These are phyloP conservation scores for Sistotremastrum suecicum DNA, from an alignment of 768 basidiomycete species.

Conservation along the genomic window DNA sequence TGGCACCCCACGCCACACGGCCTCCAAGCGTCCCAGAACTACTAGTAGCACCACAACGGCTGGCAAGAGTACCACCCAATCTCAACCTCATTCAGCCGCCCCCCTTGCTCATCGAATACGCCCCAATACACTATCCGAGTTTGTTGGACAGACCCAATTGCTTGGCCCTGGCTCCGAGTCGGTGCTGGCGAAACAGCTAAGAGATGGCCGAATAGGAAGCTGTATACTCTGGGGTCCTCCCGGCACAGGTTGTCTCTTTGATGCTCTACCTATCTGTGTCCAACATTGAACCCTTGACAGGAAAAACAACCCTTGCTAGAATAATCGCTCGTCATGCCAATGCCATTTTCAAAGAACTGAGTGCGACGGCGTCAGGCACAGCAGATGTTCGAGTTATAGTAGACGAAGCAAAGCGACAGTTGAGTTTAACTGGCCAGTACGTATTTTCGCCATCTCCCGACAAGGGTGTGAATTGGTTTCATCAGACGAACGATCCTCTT, in stretches of 20 bases:
- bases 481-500: constrained; percentile 60
- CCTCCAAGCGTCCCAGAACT: no score
- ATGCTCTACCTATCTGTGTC: not conserved
- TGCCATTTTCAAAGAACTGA: constrained; percentile 59
- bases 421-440: constrained; percentile 52
- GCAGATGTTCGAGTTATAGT: constrained; percentile 61
- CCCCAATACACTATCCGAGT: constrained; percentile 46
- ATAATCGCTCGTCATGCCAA: constrained; percentile 47
- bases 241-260: constrained; percentile 19
- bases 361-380: constrained; percentile 55
- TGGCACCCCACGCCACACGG: no score
- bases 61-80: no score
- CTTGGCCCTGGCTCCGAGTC: constrained; percentile 32
- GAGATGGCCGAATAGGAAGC: constrained; percentile 39
- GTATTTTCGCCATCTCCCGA: constrained; percentile 4
- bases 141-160: constrained; percentile 59
- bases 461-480: constrained; percentile 3
- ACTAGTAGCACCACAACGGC: no score
- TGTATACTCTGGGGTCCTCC: constrained; percentile 68
- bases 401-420: constrained; percentile 56
- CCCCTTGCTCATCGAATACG: constrained; percentile 66
- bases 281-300: constrained; percentile 19
- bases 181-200: constrained; percentile 37
- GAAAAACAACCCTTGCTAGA: constrained; percentile 66
- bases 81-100: constrained; percentile 13